phyloP scores from a whole-genome alignment of 1,139 yeast genomes.

The Kodamaea anthophila region DNA sequence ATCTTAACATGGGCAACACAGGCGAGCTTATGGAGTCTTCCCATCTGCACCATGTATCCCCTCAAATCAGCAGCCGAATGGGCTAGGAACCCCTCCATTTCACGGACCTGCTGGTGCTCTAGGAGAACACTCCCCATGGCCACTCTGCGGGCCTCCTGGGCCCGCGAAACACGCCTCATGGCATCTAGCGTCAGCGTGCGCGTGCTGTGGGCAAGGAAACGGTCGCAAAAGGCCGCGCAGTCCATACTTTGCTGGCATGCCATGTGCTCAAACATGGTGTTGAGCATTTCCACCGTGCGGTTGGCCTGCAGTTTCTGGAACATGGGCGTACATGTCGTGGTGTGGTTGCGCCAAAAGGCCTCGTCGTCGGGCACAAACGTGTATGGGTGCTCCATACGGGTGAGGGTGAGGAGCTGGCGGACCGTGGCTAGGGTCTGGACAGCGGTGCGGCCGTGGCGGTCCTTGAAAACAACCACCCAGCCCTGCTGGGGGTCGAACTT shows the following conservation, averaged over 20 bases:
- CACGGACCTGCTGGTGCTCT: conserved; percentile 28
- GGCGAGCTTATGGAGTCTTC: conserved; percentile 37
- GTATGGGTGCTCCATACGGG: conserved; percentile 30
- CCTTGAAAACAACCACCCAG: conserved; percentile 28
- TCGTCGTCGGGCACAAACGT: conserved; percentile 34
- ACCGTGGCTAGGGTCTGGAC: conserved; percentile 37
- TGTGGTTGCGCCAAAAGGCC: conserved; percentile 34
- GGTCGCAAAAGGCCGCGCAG: conserved; percentile 33
- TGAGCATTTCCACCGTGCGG: conserved; percentile 43
- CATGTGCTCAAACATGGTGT: conserved; percentile 39
- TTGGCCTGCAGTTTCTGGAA: conserved; percentile 38
- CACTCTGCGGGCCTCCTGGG: neutral
- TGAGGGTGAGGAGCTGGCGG: conserved; percentile 25
- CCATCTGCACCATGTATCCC: conserved; percentile 23
- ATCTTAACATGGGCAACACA: conserved; percentile 40
- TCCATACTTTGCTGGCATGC: conserved; percentile 19
- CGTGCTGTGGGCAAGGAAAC: conserved; percentile 18
- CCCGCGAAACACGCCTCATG: neutral
- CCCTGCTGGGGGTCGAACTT: conserved; percentile 30
- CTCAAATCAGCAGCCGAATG: conserved; percentile 47
- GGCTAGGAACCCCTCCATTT: conserved; percentile 51
- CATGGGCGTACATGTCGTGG: conserved; percentile 24
- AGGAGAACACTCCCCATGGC: conserved; percentile 18
- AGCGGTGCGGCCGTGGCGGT: conserved; percentile 15
- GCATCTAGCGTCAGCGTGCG: conserved; percentile 1